Evolutionary conservation across 805 yeast genomes (phyloP).

Genomic region (Monosporozyma servazzii): DNA sequence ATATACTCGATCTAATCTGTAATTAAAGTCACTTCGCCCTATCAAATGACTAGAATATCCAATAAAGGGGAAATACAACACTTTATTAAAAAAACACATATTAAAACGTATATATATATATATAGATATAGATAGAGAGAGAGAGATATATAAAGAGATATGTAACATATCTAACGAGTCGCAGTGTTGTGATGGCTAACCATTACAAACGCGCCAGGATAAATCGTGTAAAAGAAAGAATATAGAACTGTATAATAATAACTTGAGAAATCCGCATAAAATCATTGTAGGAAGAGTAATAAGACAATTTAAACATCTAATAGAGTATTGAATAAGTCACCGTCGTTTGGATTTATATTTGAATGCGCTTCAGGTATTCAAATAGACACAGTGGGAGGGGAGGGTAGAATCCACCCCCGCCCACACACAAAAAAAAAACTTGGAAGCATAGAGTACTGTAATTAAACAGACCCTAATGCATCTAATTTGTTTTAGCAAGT

Average conservation of each 20-base stretch:
- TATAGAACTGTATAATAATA: background rate
- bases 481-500: too few relatives aligned
- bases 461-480: background rate
- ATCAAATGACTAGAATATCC: too few relatives aligned
- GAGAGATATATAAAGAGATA: background rate
- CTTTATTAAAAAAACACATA: too few relatives aligned
- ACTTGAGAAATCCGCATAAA: background rate
- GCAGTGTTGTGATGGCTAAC: too few relatives aligned
- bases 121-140: too few relatives aligned
- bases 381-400: background rate
- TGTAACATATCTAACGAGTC: background rate
- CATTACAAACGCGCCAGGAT: background rate
- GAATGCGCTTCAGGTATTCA: slow-evolving; percentile 29
- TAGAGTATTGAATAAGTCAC: background rate
- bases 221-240: background rate
- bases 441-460: background rate
- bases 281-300: background rate
- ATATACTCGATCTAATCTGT: too few relatives aligned
- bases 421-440: background rate
- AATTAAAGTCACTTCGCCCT: too few relatives aligned
- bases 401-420: background rate
- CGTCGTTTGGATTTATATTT: slow-evolving; percentile 23
- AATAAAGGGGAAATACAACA: too few relatives aligned
- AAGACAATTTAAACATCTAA: background rate
- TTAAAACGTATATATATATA: background rate